Conservation (phyloP, 495 filamentous ascomycete species). For the Penicillium canescens region DNA sequence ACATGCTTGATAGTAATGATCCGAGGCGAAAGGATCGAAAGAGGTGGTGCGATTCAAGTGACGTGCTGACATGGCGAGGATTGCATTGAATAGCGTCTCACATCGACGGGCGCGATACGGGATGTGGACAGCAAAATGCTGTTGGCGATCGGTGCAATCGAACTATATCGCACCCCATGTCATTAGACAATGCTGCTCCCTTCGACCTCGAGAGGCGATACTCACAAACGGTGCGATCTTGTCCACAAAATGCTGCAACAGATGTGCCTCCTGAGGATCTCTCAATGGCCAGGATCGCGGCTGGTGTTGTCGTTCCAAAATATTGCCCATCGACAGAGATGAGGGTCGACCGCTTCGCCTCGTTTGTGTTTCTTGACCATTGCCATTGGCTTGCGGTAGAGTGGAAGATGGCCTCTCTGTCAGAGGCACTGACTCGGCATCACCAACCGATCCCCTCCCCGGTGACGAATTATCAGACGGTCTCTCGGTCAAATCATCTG, state of each 20-base stretch:
- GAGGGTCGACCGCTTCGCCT: not conserved
- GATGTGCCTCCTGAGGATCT: conserved; percentile 19
- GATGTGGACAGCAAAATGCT: conserved; percentile 55
- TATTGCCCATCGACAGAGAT: not conserved
- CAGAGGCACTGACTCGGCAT: not conserved
- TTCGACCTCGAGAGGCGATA: not conserved
- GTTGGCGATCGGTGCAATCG: conserved; percentile 56
- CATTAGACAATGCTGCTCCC: not conserved
- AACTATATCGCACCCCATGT: conserved; percentile 36
- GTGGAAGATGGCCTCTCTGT: not conserved
- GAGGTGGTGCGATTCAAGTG: conserved; percentile 51
- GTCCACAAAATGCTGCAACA: conserved; percentile 26
- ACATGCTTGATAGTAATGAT: conserved; percentile 52
- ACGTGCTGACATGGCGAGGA: conserved; percentile 57
- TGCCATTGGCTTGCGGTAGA: not conserved
- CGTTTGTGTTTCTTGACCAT: not conserved
- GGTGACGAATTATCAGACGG: not conserved
- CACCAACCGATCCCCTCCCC: not conserved
- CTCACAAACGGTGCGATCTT: conserved; percentile 25
- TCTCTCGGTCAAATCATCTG: not conserved
- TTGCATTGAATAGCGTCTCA: conserved; percentile 57
- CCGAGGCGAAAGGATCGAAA: conserved; percentile 47
- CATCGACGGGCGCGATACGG: conserved; percentile 49
- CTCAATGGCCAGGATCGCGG: conserved; percentile 22
- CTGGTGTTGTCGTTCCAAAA: not conserved